Conservation (phyloP, 1,284 basidiomycete species). For the Sporisorium graminicola region DNA sequence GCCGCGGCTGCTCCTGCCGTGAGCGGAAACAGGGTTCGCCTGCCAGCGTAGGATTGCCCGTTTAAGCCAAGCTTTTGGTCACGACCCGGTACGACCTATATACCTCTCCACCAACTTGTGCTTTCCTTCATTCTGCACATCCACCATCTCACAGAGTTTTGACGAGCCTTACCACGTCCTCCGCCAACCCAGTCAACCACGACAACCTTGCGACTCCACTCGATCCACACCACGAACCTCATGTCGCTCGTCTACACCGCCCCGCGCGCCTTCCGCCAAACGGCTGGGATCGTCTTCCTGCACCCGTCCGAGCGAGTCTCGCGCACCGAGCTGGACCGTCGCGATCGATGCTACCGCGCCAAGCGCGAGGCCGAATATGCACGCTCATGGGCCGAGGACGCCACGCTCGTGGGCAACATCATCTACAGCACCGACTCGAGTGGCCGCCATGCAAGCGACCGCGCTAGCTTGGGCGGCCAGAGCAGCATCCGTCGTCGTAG, state of each 20-base stretch:
- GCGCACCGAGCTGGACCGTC: conserved; percentile 54
- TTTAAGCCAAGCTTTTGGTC: too few relatives aligned
- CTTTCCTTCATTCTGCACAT: neutral
- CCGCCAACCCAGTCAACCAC: neutral
- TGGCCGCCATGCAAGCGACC: conserved; percentile 14
- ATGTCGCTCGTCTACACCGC: conserved; percentile 39
- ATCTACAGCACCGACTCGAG: conserved; percentile 32
- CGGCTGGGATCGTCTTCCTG: conserved; percentile 54
- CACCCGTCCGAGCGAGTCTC: conserved; percentile 59
- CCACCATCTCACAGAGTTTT: neutral
- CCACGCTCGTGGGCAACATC: conserved; percentile 53
- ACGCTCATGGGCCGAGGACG: conserved; percentile 59
- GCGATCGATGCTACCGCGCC: conserved; percentile 57
- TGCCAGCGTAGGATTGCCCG: too few relatives aligned
- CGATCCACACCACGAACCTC: neutral
- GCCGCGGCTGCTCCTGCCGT: too few relatives aligned
- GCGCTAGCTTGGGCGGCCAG: conserved; percentile 24
- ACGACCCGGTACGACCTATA: too few relatives aligned
- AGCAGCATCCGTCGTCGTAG: conserved; percentile 35
- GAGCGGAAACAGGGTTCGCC: too few relatives aligned
- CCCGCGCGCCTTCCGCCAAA: conserved; percentile 47
- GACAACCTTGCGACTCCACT: neutral
- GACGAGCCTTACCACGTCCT: neutral
- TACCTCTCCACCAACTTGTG: too few relatives aligned
- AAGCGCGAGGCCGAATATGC: conserved; percentile 53